phyloP scores from a whole-genome alignment of 176 grass and related monocot genomes.

The Panicum miliaceum region DNA sequence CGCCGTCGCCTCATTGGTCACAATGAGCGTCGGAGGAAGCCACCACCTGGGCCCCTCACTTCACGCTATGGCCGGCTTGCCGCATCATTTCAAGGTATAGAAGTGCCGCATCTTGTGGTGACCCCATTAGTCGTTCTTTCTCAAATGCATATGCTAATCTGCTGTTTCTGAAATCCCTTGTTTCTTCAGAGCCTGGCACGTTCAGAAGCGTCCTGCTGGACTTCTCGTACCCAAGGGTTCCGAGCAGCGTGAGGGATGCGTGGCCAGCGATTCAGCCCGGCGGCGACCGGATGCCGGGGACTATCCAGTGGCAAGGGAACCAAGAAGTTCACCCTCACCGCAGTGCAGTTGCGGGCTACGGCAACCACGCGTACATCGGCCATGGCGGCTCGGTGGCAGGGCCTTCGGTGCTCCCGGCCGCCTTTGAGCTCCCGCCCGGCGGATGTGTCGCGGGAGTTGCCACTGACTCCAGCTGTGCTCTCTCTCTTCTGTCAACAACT shows the following conservation, averaged over 20 bases:
- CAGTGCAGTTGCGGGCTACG: slow-evolving; percentile 55
- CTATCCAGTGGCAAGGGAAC: slow-evolving; percentile 57
- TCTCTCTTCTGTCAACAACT: slow-evolving; percentile 97
- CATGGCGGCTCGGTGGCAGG: slow-evolving; percentile 43
- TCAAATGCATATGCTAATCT: background rate
- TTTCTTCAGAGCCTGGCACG: slow-evolving; percentile 63
- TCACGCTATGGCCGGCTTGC: slow-evolving; percentile 63
- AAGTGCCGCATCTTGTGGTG: background rate
- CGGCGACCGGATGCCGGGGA: slow-evolving; percentile 43
- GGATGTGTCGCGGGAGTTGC: slow-evolving; percentile 53
- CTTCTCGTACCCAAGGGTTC: slow-evolving; percentile 82
- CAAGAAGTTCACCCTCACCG: slow-evolving; percentile 49
- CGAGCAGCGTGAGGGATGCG: slow-evolving; percentile 54
- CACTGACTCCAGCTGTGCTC: slow-evolving; percentile 89
- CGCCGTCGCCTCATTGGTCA: slow-evolving; percentile 76
- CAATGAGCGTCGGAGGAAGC: slow-evolving; percentile 80
- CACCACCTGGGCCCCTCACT: slow-evolving; percentile 61
- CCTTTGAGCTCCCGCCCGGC: slow-evolving; percentile 62
- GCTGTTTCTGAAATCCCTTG: background rate
- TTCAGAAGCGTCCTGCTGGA: slow-evolving; percentile 83
- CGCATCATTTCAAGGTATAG: slow-evolving; percentile 70
- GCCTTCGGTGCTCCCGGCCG: slow-evolving; percentile 16
- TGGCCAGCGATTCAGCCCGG: slow-evolving; percentile 45
- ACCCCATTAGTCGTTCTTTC: background rate
- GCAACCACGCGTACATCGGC: slow-evolving; percentile 46